Percentiles rank a stretch among this genome's conserved stretches.
phyloP scores from a whole-genome alignment of 805 yeast species.

The Schizosaccharomyces octosporus region DNA sequence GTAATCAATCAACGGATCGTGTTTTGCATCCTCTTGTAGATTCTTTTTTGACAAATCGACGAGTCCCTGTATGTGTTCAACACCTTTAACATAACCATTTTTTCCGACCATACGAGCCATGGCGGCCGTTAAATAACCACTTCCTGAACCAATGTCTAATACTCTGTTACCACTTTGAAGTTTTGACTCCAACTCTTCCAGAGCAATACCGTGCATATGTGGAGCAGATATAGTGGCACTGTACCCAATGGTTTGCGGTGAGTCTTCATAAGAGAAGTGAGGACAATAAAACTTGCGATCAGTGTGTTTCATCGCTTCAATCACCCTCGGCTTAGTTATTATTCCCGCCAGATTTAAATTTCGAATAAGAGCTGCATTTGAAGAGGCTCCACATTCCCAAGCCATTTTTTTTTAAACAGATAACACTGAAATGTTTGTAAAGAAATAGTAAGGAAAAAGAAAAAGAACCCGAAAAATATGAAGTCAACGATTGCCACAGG shows the following conservation, averaged over 20 bases:
- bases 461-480: too few species aligned
- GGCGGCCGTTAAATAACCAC: conserved; percentile 8
- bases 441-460: too few species aligned
- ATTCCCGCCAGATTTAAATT: neutral
- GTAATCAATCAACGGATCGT: neutral
- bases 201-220: conserved; percentile 9
- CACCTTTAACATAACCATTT: neutral
- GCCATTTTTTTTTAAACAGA: neutral
- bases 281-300: conserved; percentile 3
- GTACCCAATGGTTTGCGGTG: conserved; percentile 7
- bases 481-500: too few species aligned
- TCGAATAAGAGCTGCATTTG: neutral
- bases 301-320: neutral
- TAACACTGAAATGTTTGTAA: too few species aligned
- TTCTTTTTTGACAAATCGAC: conserved; percentile 3
- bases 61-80: conserved; percentile 7
- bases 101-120: conserved; percentile 5
- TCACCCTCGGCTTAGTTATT: neutral
- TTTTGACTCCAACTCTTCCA: conserved; percentile 4
- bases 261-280: conserved; percentile 6
- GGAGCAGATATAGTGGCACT: conserved; percentile 10
- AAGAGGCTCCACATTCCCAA: neutral
- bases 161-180: conserved; percentile 7
- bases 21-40: neutral
- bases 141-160: conserved; percentile 8